Base-by-base conservation (phyloP, 495 filamentous ascomycete genomes). In the Neurospora tetrasperma region DNA sequence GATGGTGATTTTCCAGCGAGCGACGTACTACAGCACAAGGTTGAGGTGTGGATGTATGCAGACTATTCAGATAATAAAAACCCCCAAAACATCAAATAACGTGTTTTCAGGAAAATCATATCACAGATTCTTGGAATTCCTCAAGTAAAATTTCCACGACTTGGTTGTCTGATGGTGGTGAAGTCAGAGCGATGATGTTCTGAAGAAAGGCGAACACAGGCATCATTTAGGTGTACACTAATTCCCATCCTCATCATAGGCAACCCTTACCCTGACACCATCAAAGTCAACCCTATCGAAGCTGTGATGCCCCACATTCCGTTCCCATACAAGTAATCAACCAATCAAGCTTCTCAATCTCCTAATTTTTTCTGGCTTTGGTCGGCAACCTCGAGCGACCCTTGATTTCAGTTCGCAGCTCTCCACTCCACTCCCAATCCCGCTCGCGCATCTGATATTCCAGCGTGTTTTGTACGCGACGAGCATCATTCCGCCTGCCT, bases 311-410 rank as follows among this genome's bases (percentile, higher is more conserved):
- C 54, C 54, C 27, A 66, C 54, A 35, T 16, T 62, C 54, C 12
- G 23, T 23, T 1, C 3, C 2, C 2, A 35, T 0, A n/a, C n/a
- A n/a, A n/a, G n/a, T n/a, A 0, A n/a, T 68, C 3, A 66, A n/a
- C 69, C 75, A 76, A 73, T 73, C 73, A 70, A 14, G 9, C 35
- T 23, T 2, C 9, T 46, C 68, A 74, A 75, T 75, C 46, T 16
- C 66, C 38, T 9, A 44, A 62, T 62, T 38, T 72, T 66, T 66
- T 14, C 46, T 54, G 20, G 23, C 46, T 54, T 10, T 11, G 20
- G 20, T 39, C 20, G 14, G 71, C 46, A 40, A 71, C 40, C 10
- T 18, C 69, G 23, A 71, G 70, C n/a, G 48, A 59, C 48, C 20
- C 48, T 59, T 59, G 23, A 59, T 14, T 12, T 59, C 12, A 35